Evolutionary conservation across 2,329 filamentous ascomycete species (phyloP).

Genomic region (Aaosphaeria pasadenensis): DNA sequence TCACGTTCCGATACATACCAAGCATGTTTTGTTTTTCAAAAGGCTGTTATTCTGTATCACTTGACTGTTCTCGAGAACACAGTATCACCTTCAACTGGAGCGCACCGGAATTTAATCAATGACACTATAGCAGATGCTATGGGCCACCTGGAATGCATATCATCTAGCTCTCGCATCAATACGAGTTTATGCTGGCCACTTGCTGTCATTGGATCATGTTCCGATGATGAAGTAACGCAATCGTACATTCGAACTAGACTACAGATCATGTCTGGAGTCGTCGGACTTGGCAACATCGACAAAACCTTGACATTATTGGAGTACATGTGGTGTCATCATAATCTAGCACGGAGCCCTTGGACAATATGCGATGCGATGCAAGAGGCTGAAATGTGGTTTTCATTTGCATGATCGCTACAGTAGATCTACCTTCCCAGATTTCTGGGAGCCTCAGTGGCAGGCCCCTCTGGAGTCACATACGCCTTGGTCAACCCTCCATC

Average conservation of each 20-base stretch:
- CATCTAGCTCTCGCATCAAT: background rate
- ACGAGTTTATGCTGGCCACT: slow-evolving; percentile 2
- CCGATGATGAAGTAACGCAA: background rate
- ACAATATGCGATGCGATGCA: slow-evolving; percentile 1
- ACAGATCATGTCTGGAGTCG: background rate
- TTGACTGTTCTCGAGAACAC: background rate
- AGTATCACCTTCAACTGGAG: background rate
- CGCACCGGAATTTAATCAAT: background rate
- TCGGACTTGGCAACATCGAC: background rate
- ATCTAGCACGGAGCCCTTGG: background rate
- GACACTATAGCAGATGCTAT: background rate
- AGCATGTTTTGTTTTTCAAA: background rate
- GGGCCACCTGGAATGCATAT: background rate
- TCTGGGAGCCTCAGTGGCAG: background rate
- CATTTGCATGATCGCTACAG: background rate
- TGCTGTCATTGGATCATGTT: slow-evolving; percentile 1
- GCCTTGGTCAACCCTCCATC: background rate
- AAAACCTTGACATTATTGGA: background rate
- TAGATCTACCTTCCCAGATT: background rate
- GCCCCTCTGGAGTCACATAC: background rate
- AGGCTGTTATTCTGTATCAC: background rate
- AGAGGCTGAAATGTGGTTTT: slow-evolving; percentile 1
- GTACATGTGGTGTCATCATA: background rate
- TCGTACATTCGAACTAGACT: background rate
- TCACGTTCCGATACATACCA: background rate